Evolutionary conservation across 495 filamentous ascomycete species (phyloP).

Genomic region (Lasiosphaeria ovina): DNA sequence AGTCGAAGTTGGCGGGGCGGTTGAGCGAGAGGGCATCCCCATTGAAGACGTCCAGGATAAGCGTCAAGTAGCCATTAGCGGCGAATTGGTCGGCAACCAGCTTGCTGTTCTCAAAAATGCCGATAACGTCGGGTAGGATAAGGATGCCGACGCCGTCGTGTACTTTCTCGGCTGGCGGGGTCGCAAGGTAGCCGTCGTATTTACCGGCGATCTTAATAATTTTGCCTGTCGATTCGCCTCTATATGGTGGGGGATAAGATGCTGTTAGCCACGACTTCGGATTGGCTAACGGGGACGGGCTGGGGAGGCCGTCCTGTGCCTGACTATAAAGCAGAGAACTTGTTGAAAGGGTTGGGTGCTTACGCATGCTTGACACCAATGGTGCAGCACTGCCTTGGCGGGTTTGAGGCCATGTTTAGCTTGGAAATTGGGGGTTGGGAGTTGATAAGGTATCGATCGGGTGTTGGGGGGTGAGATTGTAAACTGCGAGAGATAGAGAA

Average conservation of each 20-base stretch:
- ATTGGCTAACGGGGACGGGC: too few relatives aligned
- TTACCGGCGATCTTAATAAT: constrained; percentile 41
- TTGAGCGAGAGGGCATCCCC: constrained; percentile 64
- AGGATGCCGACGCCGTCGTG: constrained; percentile 54
- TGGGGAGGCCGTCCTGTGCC: not conserved
- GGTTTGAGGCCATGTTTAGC: constrained; percentile 33
- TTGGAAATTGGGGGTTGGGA: too few relatives aligned
- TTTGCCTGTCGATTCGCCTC: constrained; percentile 42
- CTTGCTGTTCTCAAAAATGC: constrained; percentile 73
- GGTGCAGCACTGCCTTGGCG: constrained; percentile 34
- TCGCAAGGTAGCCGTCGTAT: constrained; percentile 51
- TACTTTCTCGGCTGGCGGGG: constrained; percentile 39
- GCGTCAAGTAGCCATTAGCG: constrained; percentile 72
- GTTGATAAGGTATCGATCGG: too few relatives aligned
- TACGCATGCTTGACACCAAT: constrained; percentile 36
- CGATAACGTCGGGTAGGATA: constrained; percentile 64
- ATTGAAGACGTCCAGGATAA: constrained; percentile 76
- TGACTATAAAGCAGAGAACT: not conserved
- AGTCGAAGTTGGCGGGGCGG: constrained; percentile 54
- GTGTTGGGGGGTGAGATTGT: too few relatives aligned
- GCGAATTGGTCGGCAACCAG: constrained; percentile 82
- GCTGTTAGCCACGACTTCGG: constrained; percentile 6
- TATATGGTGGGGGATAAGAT: not conserved
- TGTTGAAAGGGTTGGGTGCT: constrained; percentile 6
- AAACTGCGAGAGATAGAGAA: too few relatives aligned